Evolutionary conservation across 352 stramenopile genomes (phyloP), one percentile per base, ranked within the genome.

Genomic region (Pythium phragmitis): DNA sequence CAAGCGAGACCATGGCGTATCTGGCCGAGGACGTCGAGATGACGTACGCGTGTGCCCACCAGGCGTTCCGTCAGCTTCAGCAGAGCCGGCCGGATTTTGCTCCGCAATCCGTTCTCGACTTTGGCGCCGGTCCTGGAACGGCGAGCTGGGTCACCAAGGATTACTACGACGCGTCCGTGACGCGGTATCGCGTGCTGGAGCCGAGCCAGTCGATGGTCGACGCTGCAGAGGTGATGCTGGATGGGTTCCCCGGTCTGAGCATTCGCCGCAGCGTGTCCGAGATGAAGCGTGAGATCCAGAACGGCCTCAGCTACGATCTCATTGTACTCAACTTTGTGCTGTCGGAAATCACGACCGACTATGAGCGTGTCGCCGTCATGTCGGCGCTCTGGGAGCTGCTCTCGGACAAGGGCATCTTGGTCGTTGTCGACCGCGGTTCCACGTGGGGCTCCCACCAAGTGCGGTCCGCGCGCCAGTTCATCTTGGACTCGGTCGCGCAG

Each of bases 141-240:
- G 80, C 83, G 0, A 87, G 81, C 3, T 96, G 87, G 87, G 87
- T 79, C 42, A 82, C 83, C 13, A 89, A 88, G 37, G 69, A 86
- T 21, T 85, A 91, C 42, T 96, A 78, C 34, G 73, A 75, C 23
- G 70, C 85, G 6, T 84, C 80, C 42, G 52, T 94, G 41, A 64
- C 73, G 23, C 76, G 79, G 26, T 94, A 89, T 52, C 82, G 85
- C 26, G 67, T 96, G 17, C 73, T 96, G 46, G 87, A 96, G 60
- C 84, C 87, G 37, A 94, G 85, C 53, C 87, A 96, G 60, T 92
- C 85, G 39, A 96, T 96, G 87, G 67, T 91, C 30, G 85, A 96
- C 64, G 87, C 86, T 0, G 81, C 84, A 0, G 68, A 89, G 50
- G 76, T 87, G 41, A 41, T 92, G 58, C 68, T 95, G 9, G 80